Evolutionary conservation across 805 yeast species (phyloP).

Genomic region (Henningerozyma blattae): DNA sequence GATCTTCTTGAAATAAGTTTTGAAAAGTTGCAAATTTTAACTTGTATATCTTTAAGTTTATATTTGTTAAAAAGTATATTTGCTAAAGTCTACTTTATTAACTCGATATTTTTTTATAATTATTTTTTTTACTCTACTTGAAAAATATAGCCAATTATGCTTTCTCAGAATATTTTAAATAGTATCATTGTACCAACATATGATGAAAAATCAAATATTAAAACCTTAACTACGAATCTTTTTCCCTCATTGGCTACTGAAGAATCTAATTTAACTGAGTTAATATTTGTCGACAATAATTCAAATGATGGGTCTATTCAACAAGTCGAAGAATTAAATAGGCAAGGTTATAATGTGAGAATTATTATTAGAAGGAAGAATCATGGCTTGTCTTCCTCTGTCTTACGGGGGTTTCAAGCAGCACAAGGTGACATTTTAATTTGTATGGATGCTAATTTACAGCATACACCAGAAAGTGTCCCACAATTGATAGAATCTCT

Average conservation of each 20-base stretch:
- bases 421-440: conserved; percentile 35
- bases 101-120: too few relatives aligned
- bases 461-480: conserved; percentile 41
- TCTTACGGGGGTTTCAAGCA: conserved; percentile 34
- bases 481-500: conserved; percentile 32
- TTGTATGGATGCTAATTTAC: conserved; percentile 44
- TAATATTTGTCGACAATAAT: conserved; percentile 40
- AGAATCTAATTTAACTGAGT: conserved; percentile 31
- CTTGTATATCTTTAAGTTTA: too few relatives aligned
- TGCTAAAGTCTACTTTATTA: too few relatives aligned
- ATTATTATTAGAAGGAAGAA: conserved; percentile 39
- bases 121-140: too few relatives aligned
- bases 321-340: conserved; percentile 33
- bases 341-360: conserved; percentile 35
- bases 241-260: conserved; percentile 36
- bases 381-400: conserved; percentile 40
- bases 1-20: too few relatives aligned
- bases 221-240: conserved; percentile 35
- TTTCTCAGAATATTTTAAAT: too few relatives aligned
- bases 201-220: conserved; percentile 37
- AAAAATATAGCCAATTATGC: too few relatives aligned
- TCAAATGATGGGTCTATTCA: conserved; percentile 43
- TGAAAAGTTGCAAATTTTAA: too few relatives aligned
- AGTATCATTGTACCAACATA: conserved; percentile 39
- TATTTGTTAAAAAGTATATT: too few relatives aligned